Base-by-base conservation (phyloP, 495 filamentous ascomycete genomes). In the Friedmanniomyces endolithicus region DNA sequence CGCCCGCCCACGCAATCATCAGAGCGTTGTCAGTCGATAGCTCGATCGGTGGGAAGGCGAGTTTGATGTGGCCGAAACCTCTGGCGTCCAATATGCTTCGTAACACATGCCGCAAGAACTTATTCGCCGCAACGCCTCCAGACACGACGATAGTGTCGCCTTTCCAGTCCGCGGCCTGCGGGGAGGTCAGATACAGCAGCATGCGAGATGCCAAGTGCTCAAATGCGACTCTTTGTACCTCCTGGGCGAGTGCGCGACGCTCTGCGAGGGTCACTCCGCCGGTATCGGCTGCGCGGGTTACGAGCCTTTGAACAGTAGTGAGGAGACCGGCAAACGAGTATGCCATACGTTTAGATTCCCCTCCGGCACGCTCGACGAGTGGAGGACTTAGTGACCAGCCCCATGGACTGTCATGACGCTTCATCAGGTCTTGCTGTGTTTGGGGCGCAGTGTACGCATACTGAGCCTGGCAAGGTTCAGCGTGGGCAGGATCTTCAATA, bases 1-100 rank as follows among this genome's bases (percentile, higher is more conserved):
- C 75, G 0, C 85, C 92, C 6, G 90, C 77, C 92, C 92, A 98
- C 0, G 85, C 90, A 61, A 96, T 88, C 92, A 97, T 98, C n/a
- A 88, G 88, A 16, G 90, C 92, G 71, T 97, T 96, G 64, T 98
- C 92, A 0, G 87, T 95, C 61, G 92, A 95, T 57, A 90, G 72
- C 45, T 73, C 70, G 20, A 76, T 64, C 3, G 92, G 92, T 20
- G 92, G 92, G 37, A 82, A 82, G 3, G 81, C 66, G 12, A 97
- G 60, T 25, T 72, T 55, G n/a, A 95, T 67, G 54, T 83, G 55
- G 6, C 59, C 59, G 60, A 79, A 84, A 0, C 86, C 86, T 14
- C 81, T 72, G 11, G 69, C 76, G 60, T 84, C 74, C 31, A 96
- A 68, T 48, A 78, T 77, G 3, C 67, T 56, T 2, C 78, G 74